Base-by-base conservation (phyloP, 495 filamentous ascomycete species). In the Sabuloglossum arenarium region DNA sequence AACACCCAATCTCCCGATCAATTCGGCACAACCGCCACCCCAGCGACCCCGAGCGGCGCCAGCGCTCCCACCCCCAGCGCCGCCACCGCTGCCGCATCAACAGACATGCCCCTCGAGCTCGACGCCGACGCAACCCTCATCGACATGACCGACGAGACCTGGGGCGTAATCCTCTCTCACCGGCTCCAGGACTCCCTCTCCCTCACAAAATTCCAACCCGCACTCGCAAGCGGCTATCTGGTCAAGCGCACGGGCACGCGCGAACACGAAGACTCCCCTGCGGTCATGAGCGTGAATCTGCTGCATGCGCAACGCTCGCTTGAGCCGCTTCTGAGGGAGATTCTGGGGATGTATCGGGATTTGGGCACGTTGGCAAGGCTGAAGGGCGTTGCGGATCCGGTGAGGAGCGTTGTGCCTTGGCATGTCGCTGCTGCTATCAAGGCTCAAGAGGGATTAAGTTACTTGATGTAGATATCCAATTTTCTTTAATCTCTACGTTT, bases 341-440 rank as follows among this genome's bases (percentile, higher is more conserved):
- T 84, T 55, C 65, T 94, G 58, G 69, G 66, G n/a, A 79, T 81
- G 69, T 94, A 87, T 67, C 69, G 85, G 42, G 80, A 78, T n/a
- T 65, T 97, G 56, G 80, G 77, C 0, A 78, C 80, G 28, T 70
- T 96, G 63, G 85, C 84, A 27, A 74, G 81, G 55, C 75, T 77
- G 28, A 76, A 81, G 58, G 84, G 85, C 3, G 71, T 84, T 45
- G 71, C 79, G 53, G 77, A 79, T 49, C 71, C 72, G 21, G 79
- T 79, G 49, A 68, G 65, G 25, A 80, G 82, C 57, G 75, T 81
- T 0, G 64, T 88, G 60, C 89, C 89, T 24, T 90, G 85, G 84
- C 88, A 96, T 74, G 73, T 96, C 59, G 83, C 79, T 27, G 84
- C 79, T n/a, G 88, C 81, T 30, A 73, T 82, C 61, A 81, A 82